Evolutionary conservation across 306 rosid species (phyloP).

Genomic region (Cicer arietinum): DNA sequence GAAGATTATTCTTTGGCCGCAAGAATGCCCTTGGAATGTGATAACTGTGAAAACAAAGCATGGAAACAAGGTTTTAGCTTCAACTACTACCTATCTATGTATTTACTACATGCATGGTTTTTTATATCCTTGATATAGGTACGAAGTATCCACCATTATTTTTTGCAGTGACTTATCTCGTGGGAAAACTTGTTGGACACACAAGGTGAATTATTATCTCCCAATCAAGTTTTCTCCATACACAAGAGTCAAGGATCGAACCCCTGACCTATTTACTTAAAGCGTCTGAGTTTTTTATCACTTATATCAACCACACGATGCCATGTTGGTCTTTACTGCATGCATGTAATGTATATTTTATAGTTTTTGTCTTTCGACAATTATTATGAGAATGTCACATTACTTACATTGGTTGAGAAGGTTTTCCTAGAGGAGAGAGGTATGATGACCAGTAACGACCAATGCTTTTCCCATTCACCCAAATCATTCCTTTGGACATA

Average conservation of each 20-base stretch:
- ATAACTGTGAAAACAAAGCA: conserved; percentile 18
- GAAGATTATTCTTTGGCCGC: conserved; percentile 22
- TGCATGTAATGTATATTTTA: not conserved
- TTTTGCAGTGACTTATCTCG: no score
- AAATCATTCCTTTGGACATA: conserved; percentile 42
- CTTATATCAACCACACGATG: no score
- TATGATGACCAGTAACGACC: conserved; percentile 33
- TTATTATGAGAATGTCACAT: not conserved
- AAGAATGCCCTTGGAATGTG: conserved; percentile 37
- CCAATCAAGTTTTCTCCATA: no score
- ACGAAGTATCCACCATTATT: no score
- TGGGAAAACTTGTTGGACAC: no score
- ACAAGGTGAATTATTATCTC: no score
- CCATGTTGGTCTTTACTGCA: not conserved
- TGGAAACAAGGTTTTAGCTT: conserved; percentile 1
- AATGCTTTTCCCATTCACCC: conserved; percentile 39
- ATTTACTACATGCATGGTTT: not conserved
- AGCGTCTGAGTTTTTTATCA: no score
- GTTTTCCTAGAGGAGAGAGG: conserved; percentile 27
- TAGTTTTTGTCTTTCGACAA: not conserved
- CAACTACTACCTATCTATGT: not conserved
- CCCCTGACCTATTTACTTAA: no score
- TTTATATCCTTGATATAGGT: no score
- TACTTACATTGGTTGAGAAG: conserved; percentile 33
- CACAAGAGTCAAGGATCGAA: no score